Evolutionary conservation across 345 rosid species (phyloP), one percentile per base, ranked within the genome.

Genomic region (Mallotus nudiflorus): DNA sequence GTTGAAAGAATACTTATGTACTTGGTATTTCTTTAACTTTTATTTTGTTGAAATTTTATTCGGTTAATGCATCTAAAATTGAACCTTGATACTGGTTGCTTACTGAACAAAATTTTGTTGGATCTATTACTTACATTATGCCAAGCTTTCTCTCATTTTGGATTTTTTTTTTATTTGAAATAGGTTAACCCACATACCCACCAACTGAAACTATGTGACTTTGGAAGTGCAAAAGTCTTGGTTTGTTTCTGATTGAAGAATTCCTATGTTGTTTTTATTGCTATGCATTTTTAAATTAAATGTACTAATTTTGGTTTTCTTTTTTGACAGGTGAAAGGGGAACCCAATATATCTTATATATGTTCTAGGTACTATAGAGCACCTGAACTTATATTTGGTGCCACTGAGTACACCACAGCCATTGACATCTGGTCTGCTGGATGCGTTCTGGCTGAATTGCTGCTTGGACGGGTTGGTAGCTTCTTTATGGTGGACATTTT

Each of bases 371-470:
- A 95, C 86, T 92, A 95, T 77, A 84, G 99, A 66, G 99, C 99
- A 63, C 99, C 99, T 16, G 99, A 95, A 81, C 90, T 95, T 69
- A 95, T 95, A 53, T 95, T 95, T 71, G 99, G 99, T 25, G 98
- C 99, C 9, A 95, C 97, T 0, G 97, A 92, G 83, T 95, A 95
- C 79, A 90, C 97, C 65, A 79, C 98, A 25, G 97, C 99, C 48
- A 92, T 95, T 74, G 99, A 95, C 75, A 88, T 95, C 81, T 95
- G 97, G 99, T 95, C 99, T 49, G 97, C 91, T 45, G 99, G 99
- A 24, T 95, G 99, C 68, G 97, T 92, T 71, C 83, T 95, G 33
- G 99, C 97, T 16, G 99, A 95, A 80, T 83, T 95, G 67, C 86
- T 95, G 13, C 91, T 90, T 60, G 99, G 99, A 42, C 99, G 92